Conservation (phyloP, 306 rosid genomes). For the Dryas alaskensis region DNA sequence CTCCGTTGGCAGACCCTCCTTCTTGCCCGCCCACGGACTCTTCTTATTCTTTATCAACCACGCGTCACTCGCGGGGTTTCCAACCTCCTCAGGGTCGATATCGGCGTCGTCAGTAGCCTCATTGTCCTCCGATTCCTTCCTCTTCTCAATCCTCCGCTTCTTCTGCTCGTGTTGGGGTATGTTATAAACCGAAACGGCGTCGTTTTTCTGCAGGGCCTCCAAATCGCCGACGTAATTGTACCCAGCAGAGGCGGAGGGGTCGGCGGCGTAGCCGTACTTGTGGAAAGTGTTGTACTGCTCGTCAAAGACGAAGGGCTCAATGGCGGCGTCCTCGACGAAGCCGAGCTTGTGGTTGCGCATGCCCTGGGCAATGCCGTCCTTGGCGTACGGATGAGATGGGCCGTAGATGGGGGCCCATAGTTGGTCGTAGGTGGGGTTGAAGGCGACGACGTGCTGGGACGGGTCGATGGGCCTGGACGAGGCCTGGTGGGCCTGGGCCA, state of each 20-base stretch:
- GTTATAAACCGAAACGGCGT: slow-evolving; percentile 72
- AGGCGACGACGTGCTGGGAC: slow-evolving; percentile 58
- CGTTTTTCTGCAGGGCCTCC: slow-evolving; percentile 56
- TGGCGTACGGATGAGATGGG: slow-evolving; percentile 91
- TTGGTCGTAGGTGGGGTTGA: slow-evolving; percentile 90
- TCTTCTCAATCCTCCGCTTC: slow-evolving; percentile 58
- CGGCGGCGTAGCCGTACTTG: slow-evolving; percentile 87
- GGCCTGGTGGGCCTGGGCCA: slow-evolving; percentile 35
- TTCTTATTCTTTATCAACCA: slow-evolving; percentile 86
- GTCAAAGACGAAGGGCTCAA: slow-evolving; percentile 80
- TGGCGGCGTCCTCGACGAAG: slow-evolving; percentile 81
- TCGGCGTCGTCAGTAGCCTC: slow-evolving; percentile 21
- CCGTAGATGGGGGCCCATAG: slow-evolving; percentile 92
- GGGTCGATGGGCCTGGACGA: slow-evolving; percentile 72
- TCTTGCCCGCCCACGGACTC: slow-evolving; percentile 97
- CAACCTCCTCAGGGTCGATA: slow-evolving; percentile 38
- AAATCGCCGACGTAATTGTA: slow-evolving; percentile 69
- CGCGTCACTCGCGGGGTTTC: slow-evolving; percentile 66
- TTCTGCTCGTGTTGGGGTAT: slow-evolving; percentile 79
- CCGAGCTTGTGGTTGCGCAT: slow-evolving; percentile 97
- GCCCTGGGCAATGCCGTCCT: slow-evolving; percentile 89
- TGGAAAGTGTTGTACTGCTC: slow-evolving; percentile 94
- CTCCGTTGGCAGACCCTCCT: slow-evolving; percentile 70
- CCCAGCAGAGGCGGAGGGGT: slow-evolving; percentile 78
- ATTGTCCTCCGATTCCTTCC: slow-evolving; percentile 29